phyloP scores from a whole-genome alignment of 139 green algal species.

The Mesotaenium endlicherianum region DNA sequence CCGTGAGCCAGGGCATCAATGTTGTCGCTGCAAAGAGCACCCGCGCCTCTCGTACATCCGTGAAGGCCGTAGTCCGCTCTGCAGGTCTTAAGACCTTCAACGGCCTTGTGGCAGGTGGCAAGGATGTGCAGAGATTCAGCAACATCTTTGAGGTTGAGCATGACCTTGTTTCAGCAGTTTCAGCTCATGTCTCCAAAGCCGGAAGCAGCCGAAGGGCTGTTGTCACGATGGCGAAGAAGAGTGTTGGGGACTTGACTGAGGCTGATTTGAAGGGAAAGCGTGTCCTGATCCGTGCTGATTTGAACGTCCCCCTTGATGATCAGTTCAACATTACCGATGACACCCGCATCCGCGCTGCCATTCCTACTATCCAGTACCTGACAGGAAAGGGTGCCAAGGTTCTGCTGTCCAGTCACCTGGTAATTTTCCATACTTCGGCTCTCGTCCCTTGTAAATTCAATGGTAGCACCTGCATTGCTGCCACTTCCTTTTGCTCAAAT shows the following conservation, averaged over 20 bases:
- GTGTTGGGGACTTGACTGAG: slow-evolving; percentile 85
- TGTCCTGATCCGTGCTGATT: slow-evolving; percentile 82
- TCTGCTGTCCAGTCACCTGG: slow-evolving; percentile 91
- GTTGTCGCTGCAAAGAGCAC: neutral
- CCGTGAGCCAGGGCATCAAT: neutral
- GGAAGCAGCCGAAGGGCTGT: slow-evolving; percentile 38
- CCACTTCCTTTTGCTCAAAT: neutral
- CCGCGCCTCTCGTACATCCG: neutral
- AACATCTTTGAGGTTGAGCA: slow-evolving; percentile 48
- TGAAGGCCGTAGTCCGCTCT: neutral
- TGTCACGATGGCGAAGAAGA: slow-evolving; percentile 75
- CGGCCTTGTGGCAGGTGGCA: slow-evolving; percentile 29
- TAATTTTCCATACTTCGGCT: slow-evolving; percentile 23
- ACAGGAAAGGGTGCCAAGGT: slow-evolving; percentile 96
- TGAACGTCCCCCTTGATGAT: slow-evolving; percentile 98
- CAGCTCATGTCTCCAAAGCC: slow-evolving; percentile 16
- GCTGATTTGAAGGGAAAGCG: slow-evolving; percentile 92
- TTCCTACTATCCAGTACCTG: slow-evolving; percentile 92
- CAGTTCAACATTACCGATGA: slow-evolving; percentile 93
- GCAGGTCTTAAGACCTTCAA: slow-evolving; percentile 11
- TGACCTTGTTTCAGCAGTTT: slow-evolving; percentile 32
- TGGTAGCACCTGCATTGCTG: too few relatives aligned
- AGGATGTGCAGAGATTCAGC: slow-evolving; percentile 41
- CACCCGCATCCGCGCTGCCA: slow-evolving; percentile 93
- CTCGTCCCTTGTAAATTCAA: too few relatives aligned